Base-by-base conservation (phyloP, 768 basidiomycete genomes). In the Tylopilus sp. region DNA sequence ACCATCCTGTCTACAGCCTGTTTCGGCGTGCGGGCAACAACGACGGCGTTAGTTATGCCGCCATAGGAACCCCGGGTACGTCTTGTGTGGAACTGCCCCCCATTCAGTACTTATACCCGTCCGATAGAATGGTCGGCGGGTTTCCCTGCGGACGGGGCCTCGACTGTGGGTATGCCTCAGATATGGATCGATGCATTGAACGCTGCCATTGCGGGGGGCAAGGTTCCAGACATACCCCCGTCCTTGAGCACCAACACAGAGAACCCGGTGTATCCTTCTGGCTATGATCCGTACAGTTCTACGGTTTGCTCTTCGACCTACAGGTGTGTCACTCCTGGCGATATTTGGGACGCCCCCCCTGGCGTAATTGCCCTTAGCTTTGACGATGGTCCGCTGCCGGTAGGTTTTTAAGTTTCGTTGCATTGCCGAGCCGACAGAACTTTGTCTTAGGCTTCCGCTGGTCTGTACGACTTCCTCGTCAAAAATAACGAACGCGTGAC, bases 261-360 rank as follows among this genome's bases (percentile, higher is more conserved):
- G 10, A 68, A 58, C 41, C 75, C 74, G 1, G 63, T 56, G 3
- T 79, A 80, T 55, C 69, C 73, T 9, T 8, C 59, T 3, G 71
- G 71, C 15, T 57, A 60, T 41, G 69, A 79, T 56, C 75, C 78
- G 28, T 61, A 56, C 40, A 71, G 81, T 56, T 64, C 75, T 8
- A 57, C 73, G 7, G 77, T 95, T 54, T 95, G 92, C 71, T 91
- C 91, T 2, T 76, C 85, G 21, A 87, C 86, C 0, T 85, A 81
- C 71, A 79, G 83, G 61, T 93, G 90, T 66, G 65, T 63, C 46
- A 76, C 73, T 38, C 57, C 75, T 4, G 82, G 77, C 11, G 88
- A 91, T 56, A 62, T 90, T 44, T 86, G 85, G 81, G 81, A 94
- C 53, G 88, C 86, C 0, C 92, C 93, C 0, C 66, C 76, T 26